Evolutionary conservation across 1,284 basidiomycete species (phyloP), one percentile per base, ranked within the genome.

Genomic region (Irpex rosettiformis): DNA sequence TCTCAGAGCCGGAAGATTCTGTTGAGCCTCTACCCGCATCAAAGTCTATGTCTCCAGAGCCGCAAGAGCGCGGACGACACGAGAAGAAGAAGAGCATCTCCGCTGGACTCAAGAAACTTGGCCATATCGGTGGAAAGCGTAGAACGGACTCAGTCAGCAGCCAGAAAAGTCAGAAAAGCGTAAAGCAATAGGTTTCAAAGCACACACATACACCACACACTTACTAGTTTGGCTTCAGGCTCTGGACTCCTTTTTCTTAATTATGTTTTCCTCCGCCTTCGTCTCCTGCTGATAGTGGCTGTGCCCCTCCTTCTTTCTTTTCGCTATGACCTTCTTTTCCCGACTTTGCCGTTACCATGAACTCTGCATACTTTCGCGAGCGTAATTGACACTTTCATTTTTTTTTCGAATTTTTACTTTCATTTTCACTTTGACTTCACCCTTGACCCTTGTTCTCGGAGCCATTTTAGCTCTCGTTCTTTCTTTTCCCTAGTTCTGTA

Each of bases 51-150:
- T 37, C 33, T 11, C 33, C 33, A 51, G 48, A 51, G 22, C 18
- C 48, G 48, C 22, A 51, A 51, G 48, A 51, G 13, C 27, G 48
- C 8, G 55, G 49, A 10, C 74, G 72, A 33, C 79, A 82, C 57
- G 80, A 84, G 69, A 86, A 83, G 63, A 84, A 79, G 70, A 68
- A 66, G 52, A 83, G 81, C 67, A 72, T 80, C 53, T 74, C 85
- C 40, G 74, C 80, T 21, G 75, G 43, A 18, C 21, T 86, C 62
- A 88, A 84, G 72, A 82, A 81, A 67, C 68, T 86, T 49, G 78
- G 79, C 43, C 71, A 78, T 47, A 67, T 83, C 28, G 72, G 62
- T 49, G 66, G 73, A 55, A 77, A 73, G 65, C 73, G 80, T 73
- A 86, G 79, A 75, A 80, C 80, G 67, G 82, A 81, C 66, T 81